phyloP scores from a whole-genome alignment of 163 green algal species.

The Prototheca stagnorum region DNA sequence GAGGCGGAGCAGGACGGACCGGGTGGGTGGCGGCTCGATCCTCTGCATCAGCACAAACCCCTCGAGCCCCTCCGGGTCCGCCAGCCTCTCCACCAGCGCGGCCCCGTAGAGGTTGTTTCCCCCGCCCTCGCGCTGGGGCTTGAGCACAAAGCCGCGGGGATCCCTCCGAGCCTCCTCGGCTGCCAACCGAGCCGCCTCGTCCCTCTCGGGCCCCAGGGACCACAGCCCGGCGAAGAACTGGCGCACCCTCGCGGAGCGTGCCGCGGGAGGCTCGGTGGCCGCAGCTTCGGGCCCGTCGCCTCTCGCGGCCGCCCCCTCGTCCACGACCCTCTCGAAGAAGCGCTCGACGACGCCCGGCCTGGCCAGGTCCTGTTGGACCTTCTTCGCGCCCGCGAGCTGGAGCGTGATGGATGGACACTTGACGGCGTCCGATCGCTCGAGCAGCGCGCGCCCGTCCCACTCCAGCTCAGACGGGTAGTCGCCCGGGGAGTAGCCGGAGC shows the following conservation, averaged over 20 bases:
- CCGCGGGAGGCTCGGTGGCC: not conserved
- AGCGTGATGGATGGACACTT: conserved; percentile 67
- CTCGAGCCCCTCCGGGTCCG: conserved; percentile 9
- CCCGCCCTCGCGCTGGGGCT: conserved; percentile 90
- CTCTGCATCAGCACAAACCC: conserved; percentile 93
- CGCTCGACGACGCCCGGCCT: conserved; percentile 55
- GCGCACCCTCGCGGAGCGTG: conserved; percentile 22
- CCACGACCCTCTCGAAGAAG: conserved; percentile 21
- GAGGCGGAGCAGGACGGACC: conserved; percentile 44
- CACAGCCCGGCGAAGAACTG: conserved; percentile 60
- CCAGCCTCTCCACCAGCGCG: conserved; percentile 15
- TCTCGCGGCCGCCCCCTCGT: not conserved
- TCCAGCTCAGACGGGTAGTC: conserved; percentile 72
- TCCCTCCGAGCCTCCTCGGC: no score
- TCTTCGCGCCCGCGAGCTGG: conserved; percentile 61
- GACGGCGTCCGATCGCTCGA: conserved; percentile 62
- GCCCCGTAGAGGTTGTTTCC: conserved; percentile 94
- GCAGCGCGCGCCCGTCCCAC: conserved; percentile 56
- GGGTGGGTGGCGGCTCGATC: conserved; percentile 58
- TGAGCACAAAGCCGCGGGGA: conserved; percentile 84
- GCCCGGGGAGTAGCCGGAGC: conserved; percentile 76
- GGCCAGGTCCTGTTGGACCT: conserved; percentile 63
- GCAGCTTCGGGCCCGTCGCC: no score
- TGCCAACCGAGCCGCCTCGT: conserved; percentile 23
- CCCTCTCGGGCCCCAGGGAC: conserved; percentile 40